phyloP scores from a whole-genome alignment of 306 rosid species.

The Cicer cuneatum region DNA sequence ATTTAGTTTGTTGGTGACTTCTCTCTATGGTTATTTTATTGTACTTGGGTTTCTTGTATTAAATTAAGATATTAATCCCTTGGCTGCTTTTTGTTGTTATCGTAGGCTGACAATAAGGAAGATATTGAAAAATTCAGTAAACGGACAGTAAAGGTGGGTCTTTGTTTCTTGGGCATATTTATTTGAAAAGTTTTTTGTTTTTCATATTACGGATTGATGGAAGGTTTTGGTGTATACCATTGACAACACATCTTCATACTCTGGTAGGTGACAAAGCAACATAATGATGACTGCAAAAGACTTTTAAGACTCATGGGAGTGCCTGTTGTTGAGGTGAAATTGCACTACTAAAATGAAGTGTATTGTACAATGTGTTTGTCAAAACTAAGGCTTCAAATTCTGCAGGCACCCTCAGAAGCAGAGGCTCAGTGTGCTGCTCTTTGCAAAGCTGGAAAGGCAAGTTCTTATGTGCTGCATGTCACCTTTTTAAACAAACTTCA shows the following conservation, averaged over 20 bases:
- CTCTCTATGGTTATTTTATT: slow-evolving; percentile 8
- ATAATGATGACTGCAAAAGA: slow-evolving; percentile 90
- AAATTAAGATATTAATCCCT: slow-evolving; percentile 15
- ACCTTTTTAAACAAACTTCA: slow-evolving; percentile 28
- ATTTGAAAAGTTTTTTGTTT: slow-evolving; percentile 5
- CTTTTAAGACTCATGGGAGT: slow-evolving; percentile 97
- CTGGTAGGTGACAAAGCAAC: slow-evolving; percentile 90
- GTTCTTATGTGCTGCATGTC: slow-evolving; percentile 46
- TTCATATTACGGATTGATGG: background rate
- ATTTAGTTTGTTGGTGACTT: slow-evolving; percentile 25
- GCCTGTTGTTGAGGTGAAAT: slow-evolving; percentile 89
- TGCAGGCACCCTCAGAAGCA: slow-evolving; percentile 97
- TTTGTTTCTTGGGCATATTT: slow-evolving; percentile 30
- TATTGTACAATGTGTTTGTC: slow-evolving; percentile 23
- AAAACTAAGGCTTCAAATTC: slow-evolving; percentile 48
- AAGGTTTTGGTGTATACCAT: slow-evolving; percentile 21
- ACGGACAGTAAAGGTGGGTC: slow-evolving; percentile 89
- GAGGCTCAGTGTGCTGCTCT: slow-evolving; percentile 98
- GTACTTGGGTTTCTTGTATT: slow-evolving; percentile 4
- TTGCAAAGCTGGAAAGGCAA: slow-evolving; percentile 90
- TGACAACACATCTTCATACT: slow-evolving; percentile 40
- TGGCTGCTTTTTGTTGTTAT: slow-evolving; percentile 46
- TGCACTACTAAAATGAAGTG: slow-evolving; percentile 36
- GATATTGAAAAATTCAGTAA: slow-evolving; percentile 95
- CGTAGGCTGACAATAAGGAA: slow-evolving; percentile 78